Evolutionary conservation across 2,329 filamentous ascomycete species (phyloP), one percentile per base, ranked within the genome.

Genomic region (Aureobasidium sp.): DNA sequence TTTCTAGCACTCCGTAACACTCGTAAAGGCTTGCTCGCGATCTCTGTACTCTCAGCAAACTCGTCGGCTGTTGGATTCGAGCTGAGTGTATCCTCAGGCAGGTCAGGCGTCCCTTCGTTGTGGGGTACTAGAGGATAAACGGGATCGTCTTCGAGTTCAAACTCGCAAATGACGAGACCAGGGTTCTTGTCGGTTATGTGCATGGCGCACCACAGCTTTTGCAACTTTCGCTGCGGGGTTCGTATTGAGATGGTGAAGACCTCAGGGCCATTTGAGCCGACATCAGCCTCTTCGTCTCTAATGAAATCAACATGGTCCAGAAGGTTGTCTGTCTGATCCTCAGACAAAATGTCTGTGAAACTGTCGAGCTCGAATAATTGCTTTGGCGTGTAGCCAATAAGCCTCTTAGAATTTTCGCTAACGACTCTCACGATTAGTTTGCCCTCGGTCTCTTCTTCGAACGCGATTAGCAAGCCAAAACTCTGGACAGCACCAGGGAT

Each of bases 241-340:
- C 83, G 83, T 48, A 96, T 80, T 0, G 88, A 87, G 55, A 96
- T 74, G 53, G 89, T 89, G 67, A 96, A 94, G 3, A 96, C 89
- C 68, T 96, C 91, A 0, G 91, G 91, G 0, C 91, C 92, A 66
- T 92, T 92, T 1, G 82, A 76, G 0, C 82, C 79, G 0, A 90
- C 86, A 70, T 95, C 90, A 0, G 87, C 83, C 12, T 90, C 88
- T 65, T 94, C 90, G 56, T 95, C 90, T 26, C 87, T 84, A 59
- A 95, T 89, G 70, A 95, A 96, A 70, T 96, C 90, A 57, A 96
- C 83, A 67, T 96, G 91, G 67, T 96, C 91, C 7, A 94, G 77
- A 0, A 96, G 77, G 65, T 90, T 92, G 66, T 95, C 91, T 17
- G 87, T 82, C 70, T 95, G 90, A 68, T 96, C 91, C 60, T 94